Conservation (phyloP, 2,329 filamentous ascomycete species). For the Diplodia seriata region DNA sequence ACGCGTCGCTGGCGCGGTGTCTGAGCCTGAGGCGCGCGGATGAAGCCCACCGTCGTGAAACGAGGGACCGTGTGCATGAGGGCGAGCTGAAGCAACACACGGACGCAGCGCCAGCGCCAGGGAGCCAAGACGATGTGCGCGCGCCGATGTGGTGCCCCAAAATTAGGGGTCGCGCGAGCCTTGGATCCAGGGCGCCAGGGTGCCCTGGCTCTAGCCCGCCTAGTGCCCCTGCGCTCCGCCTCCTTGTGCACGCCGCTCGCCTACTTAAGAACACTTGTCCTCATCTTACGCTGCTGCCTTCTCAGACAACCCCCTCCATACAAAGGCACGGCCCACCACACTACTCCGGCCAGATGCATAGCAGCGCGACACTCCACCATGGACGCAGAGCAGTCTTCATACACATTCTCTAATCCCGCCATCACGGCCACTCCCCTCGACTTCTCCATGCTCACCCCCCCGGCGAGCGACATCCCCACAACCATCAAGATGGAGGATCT, state of each 20-base stretch:
- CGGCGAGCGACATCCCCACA: conserved; percentile 23
- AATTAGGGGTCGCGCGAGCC: conserved; percentile 13
- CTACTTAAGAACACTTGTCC: conserved; percentile 33
- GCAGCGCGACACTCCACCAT: conserved; percentile 17
- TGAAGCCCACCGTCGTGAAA: conserved; percentile 30
- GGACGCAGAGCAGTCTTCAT: conserved; percentile 21
- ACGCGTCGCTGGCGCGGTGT: conserved; percentile 13
- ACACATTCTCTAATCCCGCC: conserved; percentile 17
- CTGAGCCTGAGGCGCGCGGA: conserved; percentile 15
- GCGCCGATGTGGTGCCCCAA: conserved; percentile 21
- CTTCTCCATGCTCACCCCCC: conserved; percentile 24
- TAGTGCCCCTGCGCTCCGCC: conserved; percentile 19
- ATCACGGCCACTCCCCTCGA: conserved; percentile 28
- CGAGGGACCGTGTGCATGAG: conserved; percentile 8
- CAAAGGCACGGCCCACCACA: conserved; percentile 30
- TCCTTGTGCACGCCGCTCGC: conserved; percentile 18
- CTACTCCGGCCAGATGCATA: conserved; percentile 20
- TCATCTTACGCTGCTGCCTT: conserved; percentile 24
- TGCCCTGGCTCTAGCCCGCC: conserved; percentile 15
- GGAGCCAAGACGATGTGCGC: conserved; percentile 17
- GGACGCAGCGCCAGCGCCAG: background rate
- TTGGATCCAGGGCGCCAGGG: conserved; percentile 9
- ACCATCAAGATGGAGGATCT: conserved; percentile 54
- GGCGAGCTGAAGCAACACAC: conserved; percentile 27
- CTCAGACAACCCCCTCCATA: conserved; percentile 29